Conservation (phyloP, 495 filamentous ascomycete species). For the Cudoniella acicularis region DNA sequence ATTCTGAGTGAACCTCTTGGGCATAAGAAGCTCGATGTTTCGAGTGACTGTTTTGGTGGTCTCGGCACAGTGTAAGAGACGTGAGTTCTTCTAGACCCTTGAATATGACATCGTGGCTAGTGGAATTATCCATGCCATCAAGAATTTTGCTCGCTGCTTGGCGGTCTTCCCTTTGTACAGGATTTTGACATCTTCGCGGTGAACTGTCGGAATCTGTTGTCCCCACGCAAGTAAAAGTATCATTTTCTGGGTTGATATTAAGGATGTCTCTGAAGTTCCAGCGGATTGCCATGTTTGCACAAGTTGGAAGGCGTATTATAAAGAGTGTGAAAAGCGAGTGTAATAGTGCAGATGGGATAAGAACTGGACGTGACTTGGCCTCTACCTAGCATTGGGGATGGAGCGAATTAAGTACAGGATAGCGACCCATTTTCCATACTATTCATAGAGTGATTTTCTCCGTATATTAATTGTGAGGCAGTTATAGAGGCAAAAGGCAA, state of each 20-base stretch:
- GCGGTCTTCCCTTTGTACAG: background rate
- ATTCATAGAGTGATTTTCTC: background rate
- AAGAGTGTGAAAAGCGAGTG: background rate
- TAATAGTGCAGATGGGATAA: background rate
- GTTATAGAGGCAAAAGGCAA: background rate
- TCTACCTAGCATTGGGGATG: background rate
- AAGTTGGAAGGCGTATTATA: background rate
- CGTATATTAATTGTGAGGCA: background rate
- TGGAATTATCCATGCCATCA: constrained; percentile 3
- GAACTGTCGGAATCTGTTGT: background rate
- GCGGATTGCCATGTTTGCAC: background rate
- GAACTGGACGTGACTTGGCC: background rate
- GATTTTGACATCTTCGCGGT: background rate
- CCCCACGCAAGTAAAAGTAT: background rate
- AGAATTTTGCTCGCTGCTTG: background rate
- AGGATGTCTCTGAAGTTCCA: constrained; percentile 5
- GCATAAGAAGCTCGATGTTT: background rate
- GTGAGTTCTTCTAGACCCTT: background rate
- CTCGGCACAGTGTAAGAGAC: constrained; percentile 4
- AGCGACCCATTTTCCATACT: background rate
- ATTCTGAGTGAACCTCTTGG: background rate
- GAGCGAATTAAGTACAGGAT: background rate
- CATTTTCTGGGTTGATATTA: constrained; percentile 1
- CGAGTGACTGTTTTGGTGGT: background rate
- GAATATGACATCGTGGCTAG: background rate